These are phyloP conservation scores for Diaporthe australafricana DNA, from an alignment of 2,329 filamentous ascomycete genomes.

Conservation along the genomic window DNA sequence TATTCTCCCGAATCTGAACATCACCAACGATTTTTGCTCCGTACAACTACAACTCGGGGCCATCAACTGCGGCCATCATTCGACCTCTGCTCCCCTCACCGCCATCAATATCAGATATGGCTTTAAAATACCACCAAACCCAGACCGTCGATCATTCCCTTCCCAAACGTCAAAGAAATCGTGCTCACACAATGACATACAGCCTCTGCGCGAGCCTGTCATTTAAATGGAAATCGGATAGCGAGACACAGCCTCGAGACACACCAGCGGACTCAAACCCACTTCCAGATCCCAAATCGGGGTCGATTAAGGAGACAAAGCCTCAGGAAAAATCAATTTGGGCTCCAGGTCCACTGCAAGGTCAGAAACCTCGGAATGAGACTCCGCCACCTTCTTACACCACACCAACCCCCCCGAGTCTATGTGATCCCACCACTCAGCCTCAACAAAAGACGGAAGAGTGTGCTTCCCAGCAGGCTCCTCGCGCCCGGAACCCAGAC, in stretches of 20 bases:
- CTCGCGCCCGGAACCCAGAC: not conserved
- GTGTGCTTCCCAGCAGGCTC: not conserved
- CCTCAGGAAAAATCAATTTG: not conserved
- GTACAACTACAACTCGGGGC: not conserved
- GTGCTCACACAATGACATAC: not conserved
- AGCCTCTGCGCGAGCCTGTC: not conserved
- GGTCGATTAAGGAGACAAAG: not conserved
- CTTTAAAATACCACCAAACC: not conserved
- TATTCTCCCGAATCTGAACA: not conserved
- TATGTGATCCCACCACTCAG: not conserved
- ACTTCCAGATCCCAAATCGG: not conserved
- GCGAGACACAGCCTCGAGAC: constrained; percentile 1
- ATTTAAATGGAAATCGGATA: not conserved
- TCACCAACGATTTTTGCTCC: not conserved
- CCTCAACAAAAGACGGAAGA: not conserved
- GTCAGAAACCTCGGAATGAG: not conserved
- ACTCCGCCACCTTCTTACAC: not conserved
- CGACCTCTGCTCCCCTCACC: not conserved
- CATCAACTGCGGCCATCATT: not conserved
- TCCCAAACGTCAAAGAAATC: not conserved
- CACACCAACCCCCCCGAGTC: not conserved
- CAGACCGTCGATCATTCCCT: not conserved
- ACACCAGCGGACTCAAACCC: not conserved
- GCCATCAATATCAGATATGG: not conserved
- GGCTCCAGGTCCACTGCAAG: not conserved